Conservation (phyloP, 2,329 filamentous ascomycete species). For the Penicillium thymicola region DNA sequence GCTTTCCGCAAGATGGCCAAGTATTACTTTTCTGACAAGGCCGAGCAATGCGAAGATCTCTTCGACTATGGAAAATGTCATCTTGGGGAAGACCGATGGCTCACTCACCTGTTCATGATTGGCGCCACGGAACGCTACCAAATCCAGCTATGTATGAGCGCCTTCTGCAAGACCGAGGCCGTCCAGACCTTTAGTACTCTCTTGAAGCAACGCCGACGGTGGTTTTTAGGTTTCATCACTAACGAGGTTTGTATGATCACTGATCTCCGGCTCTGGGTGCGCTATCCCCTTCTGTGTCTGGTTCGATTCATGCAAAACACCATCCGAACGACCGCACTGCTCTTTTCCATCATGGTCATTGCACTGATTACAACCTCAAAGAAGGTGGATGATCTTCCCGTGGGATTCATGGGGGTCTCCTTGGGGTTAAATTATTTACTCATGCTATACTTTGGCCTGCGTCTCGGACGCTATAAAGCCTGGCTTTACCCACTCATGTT, state of each 20-base stretch:
- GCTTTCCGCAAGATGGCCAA: conserved; percentile 96
- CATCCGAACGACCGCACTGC: conserved; percentile 85
- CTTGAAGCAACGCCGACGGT: conserved; percentile 89
- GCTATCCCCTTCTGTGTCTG: conserved; percentile 80
- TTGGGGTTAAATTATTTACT: conserved; percentile 89
- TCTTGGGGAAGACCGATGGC: conserved; percentile 91
- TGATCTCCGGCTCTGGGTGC: conserved; percentile 83
- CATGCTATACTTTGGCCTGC: conserved; percentile 93
- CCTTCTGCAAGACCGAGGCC: conserved; percentile 97
- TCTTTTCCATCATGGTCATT: conserved; percentile 92
- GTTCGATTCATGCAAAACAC: conserved; percentile 95
- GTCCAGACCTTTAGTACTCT: conserved; percentile 83
- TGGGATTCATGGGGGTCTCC: conserved; percentile 90
- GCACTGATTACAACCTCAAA: conserved; percentile 82
- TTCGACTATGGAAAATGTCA: conserved; percentile 97
- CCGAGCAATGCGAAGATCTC: conserved; percentile 89
- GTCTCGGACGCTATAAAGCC: conserved; percentile 84
- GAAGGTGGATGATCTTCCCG: conserved; percentile 72
- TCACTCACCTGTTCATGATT: conserved; percentile 99
- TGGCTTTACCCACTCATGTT: conserved; percentile 97
- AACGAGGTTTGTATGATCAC: conserved; percentile 99
- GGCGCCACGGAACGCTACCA: conserved; percentile 89
- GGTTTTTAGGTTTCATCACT: conserved; percentile 96
- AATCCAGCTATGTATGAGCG: conserved; percentile 95
- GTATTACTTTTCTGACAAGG: conserved; percentile 97